Evolutionary conservation across 768 basidiomycete species (phyloP).

Genomic region (Hortiboletus campestris): DNA sequence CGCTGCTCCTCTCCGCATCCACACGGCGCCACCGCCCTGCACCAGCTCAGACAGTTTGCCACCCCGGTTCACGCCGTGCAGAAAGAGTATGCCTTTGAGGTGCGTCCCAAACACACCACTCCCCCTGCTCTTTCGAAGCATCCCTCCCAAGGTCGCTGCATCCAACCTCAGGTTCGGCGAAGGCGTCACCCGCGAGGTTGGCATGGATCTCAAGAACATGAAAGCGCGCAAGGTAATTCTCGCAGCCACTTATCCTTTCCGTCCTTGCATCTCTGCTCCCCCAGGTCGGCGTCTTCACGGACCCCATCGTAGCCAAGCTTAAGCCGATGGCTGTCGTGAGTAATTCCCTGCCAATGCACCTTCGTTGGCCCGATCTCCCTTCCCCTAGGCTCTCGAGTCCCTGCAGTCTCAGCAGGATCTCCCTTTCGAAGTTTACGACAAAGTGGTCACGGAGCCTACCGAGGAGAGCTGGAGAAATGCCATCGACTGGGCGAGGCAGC

Average conservation of each 20-base stretch:
- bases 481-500: slow-evolving; percentile 80
- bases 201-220: slow-evolving; percentile 94
- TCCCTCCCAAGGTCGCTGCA: slow-evolving; percentile 67
- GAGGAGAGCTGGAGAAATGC: slow-evolving; percentile 87
- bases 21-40: slow-evolving; percentile 43
- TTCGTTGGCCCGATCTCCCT: neutral
- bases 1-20: slow-evolving; percentile 44
- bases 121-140: neutral
- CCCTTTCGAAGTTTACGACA: slow-evolving; percentile 78
- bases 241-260: neutral
- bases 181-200: slow-evolving; percentile 86
- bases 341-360: slow-evolving; percentile 1
- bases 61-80: slow-evolving; percentile 69
- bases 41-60: slow-evolving; percentile 69
- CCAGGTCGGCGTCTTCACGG: slow-evolving; percentile 93
- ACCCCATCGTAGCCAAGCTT: slow-evolving; percentile 78
- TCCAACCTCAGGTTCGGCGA: slow-evolving; percentile 88
- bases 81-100: slow-evolving; percentile 94
- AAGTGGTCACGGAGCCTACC: slow-evolving; percentile 86
- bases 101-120: slow-evolving; percentile 22
- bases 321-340: slow-evolving; percentile 79
- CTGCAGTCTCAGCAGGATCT: slow-evolving; percentile 77
- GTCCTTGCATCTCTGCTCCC: slow-evolving; percentile 5
- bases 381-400: slow-evolving; percentile 64
- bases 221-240: slow-evolving; percentile 71